Evolutionary conservation across 495 filamentous ascomycete genomes (phyloP).

Genomic region (Hypoxylon fragiforme): DNA sequence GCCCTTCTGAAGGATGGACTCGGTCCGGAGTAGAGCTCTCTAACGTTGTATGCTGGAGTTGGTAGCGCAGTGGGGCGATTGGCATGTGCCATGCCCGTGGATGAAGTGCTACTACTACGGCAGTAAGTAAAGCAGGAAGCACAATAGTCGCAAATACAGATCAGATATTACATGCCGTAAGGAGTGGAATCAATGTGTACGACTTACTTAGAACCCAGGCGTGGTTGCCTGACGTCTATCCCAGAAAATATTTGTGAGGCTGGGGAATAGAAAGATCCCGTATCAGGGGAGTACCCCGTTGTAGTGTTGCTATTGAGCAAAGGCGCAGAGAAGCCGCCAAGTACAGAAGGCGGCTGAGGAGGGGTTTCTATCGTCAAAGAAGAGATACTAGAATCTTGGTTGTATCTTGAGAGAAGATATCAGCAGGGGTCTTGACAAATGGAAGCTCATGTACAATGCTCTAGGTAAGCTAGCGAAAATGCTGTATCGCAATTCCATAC

Average conservation of each 20-base stretch:
- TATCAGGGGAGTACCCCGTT: slow-evolving; percentile 50
- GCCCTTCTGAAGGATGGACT: slow-evolving; percentile 53
- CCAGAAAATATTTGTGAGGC: slow-evolving; percentile 48
- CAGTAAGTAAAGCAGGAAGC: slow-evolving; percentile 43
- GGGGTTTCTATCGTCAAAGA: slow-evolving; percentile 52
- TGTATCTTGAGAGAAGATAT: slow-evolving; percentile 47
- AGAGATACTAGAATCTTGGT: slow-evolving; percentile 48
- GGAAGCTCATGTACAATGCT: slow-evolving; percentile 35
- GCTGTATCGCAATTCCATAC: slow-evolving; percentile 38
- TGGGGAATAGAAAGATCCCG: slow-evolving; percentile 47
- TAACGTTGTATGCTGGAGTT: slow-evolving; percentile 50
- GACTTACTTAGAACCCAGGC: slow-evolving; percentile 57
- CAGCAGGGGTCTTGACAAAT: slow-evolving; percentile 41
- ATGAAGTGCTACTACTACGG: slow-evolving; percentile 48
- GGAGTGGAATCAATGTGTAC: slow-evolving; percentile 25
- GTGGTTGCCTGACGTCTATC: slow-evolving; percentile 51
- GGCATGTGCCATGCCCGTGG: slow-evolving; percentile 60
- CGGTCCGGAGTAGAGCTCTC: slow-evolving; percentile 54
- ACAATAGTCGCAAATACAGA: slow-evolving; percentile 8
- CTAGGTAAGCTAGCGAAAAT: slow-evolving; percentile 40
- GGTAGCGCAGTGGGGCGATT: slow-evolving; percentile 54
- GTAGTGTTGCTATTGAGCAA: slow-evolving; percentile 38
- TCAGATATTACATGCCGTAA: slow-evolving; percentile 14
- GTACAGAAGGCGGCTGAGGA: slow-evolving; percentile 48
- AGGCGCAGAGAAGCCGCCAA: slow-evolving; percentile 50